Evolutionary conservation across 2,329 filamentous ascomycete genomes (phyloP).

Genomic region (Penicillium sclerotiorum): DNA sequence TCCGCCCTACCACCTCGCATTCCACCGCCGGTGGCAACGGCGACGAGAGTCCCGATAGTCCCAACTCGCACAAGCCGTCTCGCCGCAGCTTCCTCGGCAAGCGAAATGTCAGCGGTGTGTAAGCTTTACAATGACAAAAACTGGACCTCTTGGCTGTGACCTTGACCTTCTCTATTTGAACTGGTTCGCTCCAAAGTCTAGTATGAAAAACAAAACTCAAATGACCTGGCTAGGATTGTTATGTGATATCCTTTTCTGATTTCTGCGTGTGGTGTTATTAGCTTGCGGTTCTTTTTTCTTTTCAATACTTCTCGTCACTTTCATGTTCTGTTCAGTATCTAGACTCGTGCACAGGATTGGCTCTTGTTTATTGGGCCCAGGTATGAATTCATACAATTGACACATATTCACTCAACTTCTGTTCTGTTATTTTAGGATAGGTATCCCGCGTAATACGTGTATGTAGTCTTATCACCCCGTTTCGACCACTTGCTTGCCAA

Average conservation of each 20-base stretch:
- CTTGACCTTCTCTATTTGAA: too few species aligned
- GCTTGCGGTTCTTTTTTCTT: constrained; percentile 10
- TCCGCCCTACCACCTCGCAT: constrained; percentile 40
- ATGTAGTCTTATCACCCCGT: too few species aligned
- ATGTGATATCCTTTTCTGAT: constrained; percentile 21
- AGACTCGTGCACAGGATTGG: too few species aligned
- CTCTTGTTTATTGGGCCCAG: too few species aligned
- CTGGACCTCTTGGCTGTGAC: too few species aligned
- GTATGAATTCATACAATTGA: too few species aligned
- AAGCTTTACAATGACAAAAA: too few species aligned
- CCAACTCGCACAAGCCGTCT: constrained; percentile 45
- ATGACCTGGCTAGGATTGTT: constrained; percentile 5
- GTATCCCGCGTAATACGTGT: too few species aligned
- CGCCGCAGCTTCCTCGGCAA: constrained; percentile 52
- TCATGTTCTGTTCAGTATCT: neutral
- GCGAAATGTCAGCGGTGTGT: constrained; percentile 41
- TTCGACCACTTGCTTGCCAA: too few species aligned
- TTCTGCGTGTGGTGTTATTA: neutral
- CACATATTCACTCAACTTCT: too few species aligned
- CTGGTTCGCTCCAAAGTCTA: neutral
- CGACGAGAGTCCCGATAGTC: constrained; percentile 38
- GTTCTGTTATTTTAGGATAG: too few species aligned
- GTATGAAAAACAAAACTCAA: constrained; percentile 9
- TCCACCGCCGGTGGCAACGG: constrained; percentile 33
- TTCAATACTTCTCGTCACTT: neutral